phyloP scores from a whole-genome alignment of 163 green algal species.

The Scenedesmus sp. region DNA sequence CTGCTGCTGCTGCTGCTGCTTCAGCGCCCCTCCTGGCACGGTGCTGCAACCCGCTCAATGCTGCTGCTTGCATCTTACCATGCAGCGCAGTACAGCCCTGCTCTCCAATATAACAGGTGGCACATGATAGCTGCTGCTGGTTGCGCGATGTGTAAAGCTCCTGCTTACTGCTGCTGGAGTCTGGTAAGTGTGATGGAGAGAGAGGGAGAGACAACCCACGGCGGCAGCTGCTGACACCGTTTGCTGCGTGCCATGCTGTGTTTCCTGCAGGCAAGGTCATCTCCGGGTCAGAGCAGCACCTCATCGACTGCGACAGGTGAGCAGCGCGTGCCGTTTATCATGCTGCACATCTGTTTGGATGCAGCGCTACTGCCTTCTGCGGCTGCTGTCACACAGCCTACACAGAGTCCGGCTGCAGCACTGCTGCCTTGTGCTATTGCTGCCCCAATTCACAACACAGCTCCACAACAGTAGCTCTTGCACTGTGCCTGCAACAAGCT shows the following conservation, averaged over 20 bases:
- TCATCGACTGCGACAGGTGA: conserved; percentile 63
- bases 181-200: too few species aligned
- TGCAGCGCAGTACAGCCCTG: not conserved
- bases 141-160: not conserved
- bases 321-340: not conserved
- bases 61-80: too few species aligned
- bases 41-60: too few species aligned
- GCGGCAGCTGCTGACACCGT: too few species aligned
- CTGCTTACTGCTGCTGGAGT: not conserved
- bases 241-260: not conserved
- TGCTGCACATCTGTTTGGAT: not conserved
- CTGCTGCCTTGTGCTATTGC: too few species aligned
- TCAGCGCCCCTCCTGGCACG: not conserved
- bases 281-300: conserved; percentile 61
- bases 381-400: too few species aligned
- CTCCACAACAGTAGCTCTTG: too few species aligned
- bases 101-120: not conserved
- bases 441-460: too few species aligned
- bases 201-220: too few species aligned
- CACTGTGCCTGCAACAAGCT: too few species aligned
- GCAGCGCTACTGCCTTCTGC: not conserved
- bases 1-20: not conserved
- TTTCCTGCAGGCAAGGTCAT: conserved; percentile 28
- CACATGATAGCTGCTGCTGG: not conserved
- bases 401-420: too few species aligned